Base-by-base conservation (phyloP, 2,329 filamentous ascomycete genomes). In the Pestalotiopsis sp. region DNA sequence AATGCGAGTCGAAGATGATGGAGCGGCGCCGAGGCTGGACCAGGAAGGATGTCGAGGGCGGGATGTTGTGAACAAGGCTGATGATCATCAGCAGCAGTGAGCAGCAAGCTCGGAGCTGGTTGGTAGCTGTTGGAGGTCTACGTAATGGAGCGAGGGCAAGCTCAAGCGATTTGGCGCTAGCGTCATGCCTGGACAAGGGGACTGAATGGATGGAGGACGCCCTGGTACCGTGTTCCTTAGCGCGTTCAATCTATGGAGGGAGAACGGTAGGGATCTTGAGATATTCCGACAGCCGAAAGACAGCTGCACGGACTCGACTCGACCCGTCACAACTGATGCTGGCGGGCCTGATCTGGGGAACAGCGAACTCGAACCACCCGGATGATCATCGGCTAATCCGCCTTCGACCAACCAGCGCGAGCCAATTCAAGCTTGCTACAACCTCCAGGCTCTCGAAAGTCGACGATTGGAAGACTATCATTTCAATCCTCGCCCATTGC, bases 401-500 rank as follows among this genome's bases (percentile, higher is more conserved):
- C 13, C 39, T 49, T 59, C 39, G 45, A 39, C 66, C 66, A 67
- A 67, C 61, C 67, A 68, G 52, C 41, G 41, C 9, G 25, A 23
- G 67, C 67, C 67, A 59, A 68, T 63, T 65, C 31, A 14, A 68
- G 60, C 67, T 65, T 64, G 59, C 64, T 57, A 23, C 45, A 49
- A 66, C 23, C 67, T 58, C 39, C 17, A 36, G 38, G 39, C 49
- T 65, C 67, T 59, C 38, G 57, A 58, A 36, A 57, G 17, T 27
- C 17, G 45, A 58, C 41, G 36, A 67, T 52, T 52, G 45, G 36
- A 39, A 39, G n/a, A 49, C 17, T 39, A 38, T 23, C 56, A 36
- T 27, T 2, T 25, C 20, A 66, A 25, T 60, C 20, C 52, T 59
- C 57, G 69, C 69, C 45, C 41, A 73, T 72, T 69, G 70, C 66